A percentile compares a stretch with the other conserved stretches of the same genome.
Evolutionary conservation across 345 rosid species (phyloP).

Genomic region (Raphanus sativus): DNA sequence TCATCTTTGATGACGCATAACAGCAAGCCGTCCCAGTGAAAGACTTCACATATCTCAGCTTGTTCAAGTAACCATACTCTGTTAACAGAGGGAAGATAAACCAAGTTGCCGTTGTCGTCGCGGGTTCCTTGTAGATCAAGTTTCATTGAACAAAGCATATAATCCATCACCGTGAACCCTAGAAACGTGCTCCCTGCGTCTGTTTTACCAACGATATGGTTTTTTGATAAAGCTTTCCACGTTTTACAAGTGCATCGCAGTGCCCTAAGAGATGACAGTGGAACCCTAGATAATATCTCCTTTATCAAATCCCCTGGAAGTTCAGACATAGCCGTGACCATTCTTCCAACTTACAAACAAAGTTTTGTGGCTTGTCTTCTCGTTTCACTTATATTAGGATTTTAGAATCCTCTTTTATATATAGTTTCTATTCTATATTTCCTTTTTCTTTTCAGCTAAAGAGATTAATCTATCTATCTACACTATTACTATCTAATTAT

Average conservation of each 20-base stretch:
- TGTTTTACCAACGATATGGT: neutral
- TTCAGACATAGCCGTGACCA: neutral
- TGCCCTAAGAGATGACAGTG: neutral
- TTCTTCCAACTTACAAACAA: neutral
- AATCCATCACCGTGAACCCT: neutral
- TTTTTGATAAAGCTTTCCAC: neutral
- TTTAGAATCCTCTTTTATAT: neutral
- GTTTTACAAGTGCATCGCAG: neutral
- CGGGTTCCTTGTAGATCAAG: neutral
- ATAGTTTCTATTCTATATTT: neutral
- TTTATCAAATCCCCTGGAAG: neutral
- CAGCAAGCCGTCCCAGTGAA: neutral
- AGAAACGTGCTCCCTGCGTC: neutral
- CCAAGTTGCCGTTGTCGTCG: neutral
- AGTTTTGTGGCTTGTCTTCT: neutral
- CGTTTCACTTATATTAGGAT: neutral
- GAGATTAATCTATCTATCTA: too few relatives aligned
- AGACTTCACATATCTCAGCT: neutral
- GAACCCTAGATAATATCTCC: neutral
- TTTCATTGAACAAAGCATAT: neutral
- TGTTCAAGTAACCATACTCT: neutral
- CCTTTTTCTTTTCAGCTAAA: neutral
- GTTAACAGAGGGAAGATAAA: neutral
- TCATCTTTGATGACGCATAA: neutral
- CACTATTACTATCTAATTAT: too few relatives aligned